Percentiles rank a stretch among this genome's conserved stretches.
phyloP scores from a whole-genome alignment of 176 grass and related monocot species.

The sorghum (Sorghum bicolor) region Sorghum_bicolor_NCBIv3 NC_012872.2:2426001-2426500 shows the following conservation, averaged over 20 bases:
- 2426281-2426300: slow-evolving; percentile 29
- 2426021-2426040: slow-evolving; percentile 4
- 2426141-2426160: slow-evolving; percentile 30
- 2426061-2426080: slow-evolving; percentile 34
- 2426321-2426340: not conserved
- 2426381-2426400: slow-evolving; percentile 30
- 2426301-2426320: not conserved
- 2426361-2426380: not conserved
- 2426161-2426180: not conserved
- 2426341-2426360: slow-evolving; percentile 3
- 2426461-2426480: not conserved
- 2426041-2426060: not conserved
- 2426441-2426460: slow-evolving; percentile 4
- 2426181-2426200: not conserved
- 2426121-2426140: slow-evolving; percentile 7
- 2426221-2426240: not conserved
- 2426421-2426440: slow-evolving; percentile 42
- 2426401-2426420: slow-evolving; percentile 33
- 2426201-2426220: not conserved
- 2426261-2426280: not conserved
- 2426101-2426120: not conserved
- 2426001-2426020: not conserved
- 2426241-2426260: not conserved
- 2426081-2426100: slow-evolving; percentile 31
- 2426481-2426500: slow-evolving; percentile 53